Conservation (phyloP, 2,329 filamentous ascomycete genomes). For the Alternaria sp. region DNA sequence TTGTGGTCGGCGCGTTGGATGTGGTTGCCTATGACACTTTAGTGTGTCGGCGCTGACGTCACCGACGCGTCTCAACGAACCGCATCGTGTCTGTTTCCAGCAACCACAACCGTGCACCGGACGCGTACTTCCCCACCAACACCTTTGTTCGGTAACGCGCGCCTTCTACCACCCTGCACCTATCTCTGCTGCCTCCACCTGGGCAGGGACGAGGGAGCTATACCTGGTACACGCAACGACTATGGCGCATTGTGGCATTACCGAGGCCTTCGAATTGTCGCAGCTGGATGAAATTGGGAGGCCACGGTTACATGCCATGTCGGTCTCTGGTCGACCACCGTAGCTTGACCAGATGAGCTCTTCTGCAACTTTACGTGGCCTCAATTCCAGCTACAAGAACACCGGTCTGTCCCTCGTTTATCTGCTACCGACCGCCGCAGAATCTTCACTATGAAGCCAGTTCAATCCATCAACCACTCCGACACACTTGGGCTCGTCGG, state of each 20-base stretch:
- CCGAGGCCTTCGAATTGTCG: neutral
- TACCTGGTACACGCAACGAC: neutral
- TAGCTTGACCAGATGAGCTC: neutral
- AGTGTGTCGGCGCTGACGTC: neutral
- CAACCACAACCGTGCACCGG: neutral
- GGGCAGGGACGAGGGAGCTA: neutral
- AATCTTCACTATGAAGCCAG: neutral
- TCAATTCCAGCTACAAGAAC: neutral
- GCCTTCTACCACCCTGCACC: neutral
- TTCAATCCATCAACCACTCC: neutral
- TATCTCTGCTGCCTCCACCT: neutral
- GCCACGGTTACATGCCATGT: accelerated
- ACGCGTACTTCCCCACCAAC: neutral
- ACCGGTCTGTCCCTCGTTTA: neutral
- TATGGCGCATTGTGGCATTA: neutral
- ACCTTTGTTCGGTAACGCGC: neutral
- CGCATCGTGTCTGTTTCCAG: neutral
- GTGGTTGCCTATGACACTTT: neutral
- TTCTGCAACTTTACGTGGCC: too few relatives aligned
- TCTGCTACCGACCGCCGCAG: neutral
- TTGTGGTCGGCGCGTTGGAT: neutral
- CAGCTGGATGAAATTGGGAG: neutral
- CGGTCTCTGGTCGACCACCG: neutral
- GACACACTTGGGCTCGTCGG: neutral
- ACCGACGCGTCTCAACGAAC: neutral